Conservation (phyloP, 2,329 filamentous ascomycete genomes). For the Ophiocordyceps camponoti-saundersi region DNA sequence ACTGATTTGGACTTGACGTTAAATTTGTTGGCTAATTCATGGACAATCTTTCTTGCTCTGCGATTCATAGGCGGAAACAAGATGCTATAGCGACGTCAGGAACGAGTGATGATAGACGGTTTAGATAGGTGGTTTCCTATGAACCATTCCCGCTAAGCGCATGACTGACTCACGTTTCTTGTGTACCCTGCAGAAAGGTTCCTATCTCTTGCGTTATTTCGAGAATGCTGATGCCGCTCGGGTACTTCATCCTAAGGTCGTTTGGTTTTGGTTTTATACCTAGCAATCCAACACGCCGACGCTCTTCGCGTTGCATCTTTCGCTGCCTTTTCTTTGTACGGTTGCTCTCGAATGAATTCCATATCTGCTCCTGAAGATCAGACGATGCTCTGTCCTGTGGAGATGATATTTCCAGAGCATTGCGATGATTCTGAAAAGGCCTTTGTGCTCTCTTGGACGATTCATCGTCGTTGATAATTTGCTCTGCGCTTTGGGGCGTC, state of each 20-base stretch:
- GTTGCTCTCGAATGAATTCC: conserved; percentile 46
- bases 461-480: too few relatives aligned
- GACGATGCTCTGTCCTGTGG: conserved; percentile 2
- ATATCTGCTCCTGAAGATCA: neutral
- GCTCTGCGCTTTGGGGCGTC: too few relatives aligned
- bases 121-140: neutral
- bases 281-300: conserved; percentile 49
- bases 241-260: conserved; percentile 55
- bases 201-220: conserved; percentile 59
- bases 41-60: conserved; percentile 56
- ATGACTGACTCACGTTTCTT: conserved; percentile 37
- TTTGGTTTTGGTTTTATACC: conserved; percentile 38
- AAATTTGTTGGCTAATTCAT: conserved; percentile 60
- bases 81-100: conserved; percentile 29
- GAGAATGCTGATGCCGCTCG: conserved; percentile 50
- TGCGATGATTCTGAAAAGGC: conserved; percentile 13
- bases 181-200: conserved; percentile 46
- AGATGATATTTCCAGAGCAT: conserved; percentile 40
- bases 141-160: too few relatives aligned
- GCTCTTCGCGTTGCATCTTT: conserved; percentile 52
- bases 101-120: too few relatives aligned
- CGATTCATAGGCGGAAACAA: conserved; percentile 75
- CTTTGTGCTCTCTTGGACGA: neutral
- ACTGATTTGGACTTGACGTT: conserved; percentile 71
- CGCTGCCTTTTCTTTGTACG: conserved; percentile 52